These are phyloP conservation scores for Phoma sp. DNA, from an alignment of 2,329 filamentous ascomycete genomes.

Conservation along the genomic window DNA sequence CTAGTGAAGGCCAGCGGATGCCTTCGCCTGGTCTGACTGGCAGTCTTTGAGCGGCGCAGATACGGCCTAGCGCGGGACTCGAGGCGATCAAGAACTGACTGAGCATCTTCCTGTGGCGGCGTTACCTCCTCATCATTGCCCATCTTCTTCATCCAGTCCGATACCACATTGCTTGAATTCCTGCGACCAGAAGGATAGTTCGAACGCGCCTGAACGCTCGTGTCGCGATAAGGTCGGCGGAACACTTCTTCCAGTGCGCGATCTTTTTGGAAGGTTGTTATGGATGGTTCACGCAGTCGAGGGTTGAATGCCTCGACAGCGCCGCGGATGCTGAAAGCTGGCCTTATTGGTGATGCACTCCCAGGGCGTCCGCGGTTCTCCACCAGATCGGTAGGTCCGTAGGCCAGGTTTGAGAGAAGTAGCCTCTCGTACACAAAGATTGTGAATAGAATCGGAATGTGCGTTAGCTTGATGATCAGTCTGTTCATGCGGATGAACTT, in stretches of 20 bases:
- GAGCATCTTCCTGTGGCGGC: constrained; percentile 68
- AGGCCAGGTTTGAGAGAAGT: constrained; percentile 76
- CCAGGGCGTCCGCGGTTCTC: constrained; percentile 70
- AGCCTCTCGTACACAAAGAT: constrained; percentile 89
- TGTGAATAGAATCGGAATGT: constrained; percentile 84
- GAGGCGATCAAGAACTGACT: constrained; percentile 64
- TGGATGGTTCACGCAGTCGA: constrained; percentile 82
- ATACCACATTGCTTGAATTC: constrained; percentile 81
- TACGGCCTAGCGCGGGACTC: constrained; percentile 62
- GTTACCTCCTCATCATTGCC: constrained; percentile 67
- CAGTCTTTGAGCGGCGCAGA: constrained; percentile 59
- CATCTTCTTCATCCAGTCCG: constrained; percentile 85
- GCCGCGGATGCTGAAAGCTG: constrained; percentile 50
- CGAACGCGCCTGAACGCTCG: constrained; percentile 51
- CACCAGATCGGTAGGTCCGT: constrained; percentile 86
- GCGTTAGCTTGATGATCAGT: constrained; percentile 88
- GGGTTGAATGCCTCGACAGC: constrained; percentile 73
- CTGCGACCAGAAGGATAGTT: constrained; percentile 62
- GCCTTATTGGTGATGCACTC: constrained; percentile 62
- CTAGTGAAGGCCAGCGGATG: constrained; percentile 60
- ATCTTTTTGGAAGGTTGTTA: constrained; percentile 89
- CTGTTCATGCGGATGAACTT: constrained; percentile 87
- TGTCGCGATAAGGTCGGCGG: constrained; percentile 68
- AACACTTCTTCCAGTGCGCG: constrained; percentile 92
- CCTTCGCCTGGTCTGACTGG: constrained; percentile 45